These are phyloP conservation scores for Silene uniflora DNA, from an alignment of 148 eudicot genomes.

Conservation along the genomic window DNA sequence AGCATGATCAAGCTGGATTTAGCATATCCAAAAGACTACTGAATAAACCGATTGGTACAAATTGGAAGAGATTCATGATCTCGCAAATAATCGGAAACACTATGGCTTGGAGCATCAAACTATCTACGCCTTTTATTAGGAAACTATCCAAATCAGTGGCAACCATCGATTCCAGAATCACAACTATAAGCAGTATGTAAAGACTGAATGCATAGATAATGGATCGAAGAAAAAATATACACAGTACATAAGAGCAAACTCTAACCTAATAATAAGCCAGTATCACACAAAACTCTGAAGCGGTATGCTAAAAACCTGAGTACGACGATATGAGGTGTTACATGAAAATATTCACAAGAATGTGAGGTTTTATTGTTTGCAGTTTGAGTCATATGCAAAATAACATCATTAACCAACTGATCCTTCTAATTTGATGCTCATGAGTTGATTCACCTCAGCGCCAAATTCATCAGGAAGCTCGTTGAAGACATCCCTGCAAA, in stretches of 20 bases:
- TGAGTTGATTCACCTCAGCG: constrained; percentile 88
- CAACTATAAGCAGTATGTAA: not conserved
- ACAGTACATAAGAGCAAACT: not conserved
- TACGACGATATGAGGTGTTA: too few species aligned
- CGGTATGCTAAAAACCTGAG: not conserved
- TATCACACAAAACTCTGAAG: constrained; percentile 5
- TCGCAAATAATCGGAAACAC: too few species aligned
- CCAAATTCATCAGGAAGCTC: constrained; percentile 94
- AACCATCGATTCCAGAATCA: not conserved
- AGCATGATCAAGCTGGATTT: not conserved
- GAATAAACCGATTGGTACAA: not conserved
- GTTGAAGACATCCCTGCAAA: constrained; percentile 81
- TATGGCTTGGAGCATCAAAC: too few species aligned
- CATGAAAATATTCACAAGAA: constrained; percentile 12
- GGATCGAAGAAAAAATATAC: too few species aligned
- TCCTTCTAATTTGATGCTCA: constrained; percentile 89
- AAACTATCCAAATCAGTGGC: too few species aligned
- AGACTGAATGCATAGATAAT: not conserved
- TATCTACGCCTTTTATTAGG: too few species aligned
- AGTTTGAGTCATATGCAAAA: not conserved
- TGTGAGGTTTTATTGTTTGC: not conserved
- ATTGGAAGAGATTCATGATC: too few species aligned
- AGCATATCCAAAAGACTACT: not conserved
- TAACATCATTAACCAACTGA: constrained; percentile 59
- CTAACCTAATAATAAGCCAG: not conserved